phyloP scores from a whole-genome alignment of 148 eudicot species.

The Chenopodium quinoa region DNA sequence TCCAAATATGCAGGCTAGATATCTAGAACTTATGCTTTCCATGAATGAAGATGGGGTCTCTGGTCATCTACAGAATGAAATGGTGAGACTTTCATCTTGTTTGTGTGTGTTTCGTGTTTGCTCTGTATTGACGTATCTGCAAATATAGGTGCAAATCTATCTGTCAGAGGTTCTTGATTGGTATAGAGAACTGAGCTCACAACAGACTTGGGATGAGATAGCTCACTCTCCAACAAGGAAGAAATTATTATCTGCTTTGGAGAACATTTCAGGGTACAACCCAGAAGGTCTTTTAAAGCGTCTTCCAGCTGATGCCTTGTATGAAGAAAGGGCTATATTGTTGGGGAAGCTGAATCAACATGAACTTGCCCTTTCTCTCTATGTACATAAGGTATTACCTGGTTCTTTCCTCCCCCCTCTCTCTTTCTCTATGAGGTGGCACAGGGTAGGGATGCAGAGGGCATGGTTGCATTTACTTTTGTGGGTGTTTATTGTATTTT shows the following conservation, averaged over 20 bases:
- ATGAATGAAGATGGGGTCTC: conserved; percentile 89
- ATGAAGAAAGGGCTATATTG: conserved; percentile 88
- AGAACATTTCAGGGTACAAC: conserved; percentile 72
- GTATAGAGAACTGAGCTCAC: conserved; percentile 67
- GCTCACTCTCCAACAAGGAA: conserved; percentile 76
- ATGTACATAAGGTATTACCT: conserved; percentile 80
- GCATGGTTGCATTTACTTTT: neutral
- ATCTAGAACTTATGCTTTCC: conserved; percentile 87
- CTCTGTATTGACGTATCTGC: conserved; percentile 12
- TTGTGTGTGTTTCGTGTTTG: neutral
- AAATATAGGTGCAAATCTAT: conserved; percentile 81
- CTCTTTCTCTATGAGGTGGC: neutral
- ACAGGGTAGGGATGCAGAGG: neutral
- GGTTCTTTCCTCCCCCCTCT: neutral
- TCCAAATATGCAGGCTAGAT: conserved; percentile 93
- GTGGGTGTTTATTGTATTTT: neutral
- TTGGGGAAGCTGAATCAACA: conserved; percentile 94
- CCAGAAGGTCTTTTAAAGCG: conserved; percentile 80
- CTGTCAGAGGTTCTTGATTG: conserved; percentile 97
- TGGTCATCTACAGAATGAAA: conserved; percentile 94
- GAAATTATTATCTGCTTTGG: conserved; percentile 86
- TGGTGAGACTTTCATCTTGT: conserved; percentile 45
- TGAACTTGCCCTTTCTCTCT: conserved; percentile 90
- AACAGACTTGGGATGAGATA: conserved; percentile 85
- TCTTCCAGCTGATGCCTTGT: conserved; percentile 82